Percentiles rank a stretch among this genome's conserved stretches.
phyloP scores from a whole-genome alignment of 2,329 filamentous ascomycete genomes.

The Apiospora rasikravindrae region DNA sequence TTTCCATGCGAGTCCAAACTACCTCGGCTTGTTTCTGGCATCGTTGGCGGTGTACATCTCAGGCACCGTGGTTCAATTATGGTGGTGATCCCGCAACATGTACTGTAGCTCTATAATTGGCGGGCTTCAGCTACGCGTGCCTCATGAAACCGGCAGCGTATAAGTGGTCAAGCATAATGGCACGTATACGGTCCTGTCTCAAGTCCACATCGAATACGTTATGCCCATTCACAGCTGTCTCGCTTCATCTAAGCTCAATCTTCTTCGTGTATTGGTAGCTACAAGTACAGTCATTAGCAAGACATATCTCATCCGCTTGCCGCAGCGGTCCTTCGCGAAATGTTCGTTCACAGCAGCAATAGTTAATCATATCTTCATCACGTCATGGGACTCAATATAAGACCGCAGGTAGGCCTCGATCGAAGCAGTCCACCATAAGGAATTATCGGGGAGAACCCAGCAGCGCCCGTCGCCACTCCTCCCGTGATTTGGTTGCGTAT shows the following conservation, averaged over 20 bases:
- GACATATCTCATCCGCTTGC: not conserved
- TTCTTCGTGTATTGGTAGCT: not conserved
- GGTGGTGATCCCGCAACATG: not conserved
- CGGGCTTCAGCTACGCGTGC: not conserved
- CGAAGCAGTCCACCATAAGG: not conserved
- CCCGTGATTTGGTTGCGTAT: not conserved
- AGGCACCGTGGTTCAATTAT: not conserved
- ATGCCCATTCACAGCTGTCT: not conserved
- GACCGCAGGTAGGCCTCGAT: not conserved
- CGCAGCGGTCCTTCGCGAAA: not conserved
- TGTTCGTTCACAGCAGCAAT: not conserved
- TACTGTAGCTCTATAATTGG: not conserved
- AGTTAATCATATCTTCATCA: not conserved
- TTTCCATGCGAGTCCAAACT: not conserved
- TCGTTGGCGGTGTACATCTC: not conserved
- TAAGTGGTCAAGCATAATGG: too few species aligned
- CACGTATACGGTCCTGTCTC: too few species aligned
- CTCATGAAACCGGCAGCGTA: not conserved
- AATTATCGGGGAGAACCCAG: not conserved
- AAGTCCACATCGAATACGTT: not conserved
- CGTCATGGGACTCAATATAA: not conserved
- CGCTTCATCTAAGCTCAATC: not conserved
- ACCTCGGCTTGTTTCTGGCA: not conserved
- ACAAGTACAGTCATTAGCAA: not conserved
- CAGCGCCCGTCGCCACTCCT: not conserved